phyloP scores from a whole-genome alignment of 768 basidiomycete species.

The Mycena capillaripes region DNA sequence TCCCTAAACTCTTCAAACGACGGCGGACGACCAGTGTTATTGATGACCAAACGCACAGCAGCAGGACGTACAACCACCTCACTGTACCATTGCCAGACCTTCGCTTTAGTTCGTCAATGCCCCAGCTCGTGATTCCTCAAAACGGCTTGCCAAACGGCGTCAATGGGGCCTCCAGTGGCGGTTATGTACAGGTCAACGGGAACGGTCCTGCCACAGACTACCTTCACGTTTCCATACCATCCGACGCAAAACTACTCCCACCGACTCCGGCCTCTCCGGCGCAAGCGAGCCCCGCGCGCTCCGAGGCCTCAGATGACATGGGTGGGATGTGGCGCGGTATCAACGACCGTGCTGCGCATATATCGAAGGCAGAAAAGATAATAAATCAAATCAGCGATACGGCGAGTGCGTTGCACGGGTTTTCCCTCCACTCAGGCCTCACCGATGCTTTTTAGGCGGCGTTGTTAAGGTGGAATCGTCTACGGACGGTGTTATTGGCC shows the following conservation, averaged over 20 bases:
- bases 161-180: not conserved
- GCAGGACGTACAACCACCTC: not conserved
- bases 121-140: not conserved
- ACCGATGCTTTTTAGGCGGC: not conserved
- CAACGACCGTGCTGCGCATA: not conserved
- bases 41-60: not conserved
- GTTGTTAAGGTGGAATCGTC: not conserved
- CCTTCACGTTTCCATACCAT: not conserved
- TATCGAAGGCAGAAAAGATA: constrained; percentile 15
- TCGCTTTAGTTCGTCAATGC: constrained; percentile 7
- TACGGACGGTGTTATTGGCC: constrained; percentile 17
- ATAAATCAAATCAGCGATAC: constrained; percentile 19
- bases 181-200: not conserved
- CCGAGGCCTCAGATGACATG: constrained; percentile 6
- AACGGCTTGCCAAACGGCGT: not conserved
- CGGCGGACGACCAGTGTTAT: constrained; percentile 11
- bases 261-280: constrained; percentile 17
- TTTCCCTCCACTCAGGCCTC: not conserved
- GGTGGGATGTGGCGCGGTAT: constrained; percentile 16
- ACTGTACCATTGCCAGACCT: constrained; percentile 8
- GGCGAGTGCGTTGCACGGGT: constrained; percentile 11
- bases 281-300: not conserved
- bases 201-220: not conserved
- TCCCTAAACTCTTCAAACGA: constrained; percentile 28
- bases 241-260: constrained; percentile 3